phyloP scores from a whole-genome alignment of 2,329 filamentous ascomycete genomes.

The Penicillium vulpinum region DNA sequence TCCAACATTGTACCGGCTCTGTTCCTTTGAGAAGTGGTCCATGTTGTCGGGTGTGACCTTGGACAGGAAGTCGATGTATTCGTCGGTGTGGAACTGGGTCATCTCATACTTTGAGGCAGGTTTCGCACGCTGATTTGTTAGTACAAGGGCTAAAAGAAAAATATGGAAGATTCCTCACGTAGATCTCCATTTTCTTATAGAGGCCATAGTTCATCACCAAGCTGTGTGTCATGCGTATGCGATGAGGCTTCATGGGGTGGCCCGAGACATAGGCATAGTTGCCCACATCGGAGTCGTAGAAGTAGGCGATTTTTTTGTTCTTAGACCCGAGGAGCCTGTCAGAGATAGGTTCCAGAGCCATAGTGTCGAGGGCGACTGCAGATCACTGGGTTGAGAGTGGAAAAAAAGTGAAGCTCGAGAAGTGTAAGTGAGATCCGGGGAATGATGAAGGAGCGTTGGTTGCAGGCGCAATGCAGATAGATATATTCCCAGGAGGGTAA shows the following conservation, averaged over 20 bases:
- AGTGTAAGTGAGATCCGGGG: conserved; percentile 11
- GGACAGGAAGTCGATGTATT: conserved; percentile 71
- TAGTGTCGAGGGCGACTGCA: conserved; percentile 25
- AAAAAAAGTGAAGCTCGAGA: conserved; percentile 3
- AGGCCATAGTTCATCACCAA: conserved; percentile 71
- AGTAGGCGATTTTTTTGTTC: conserved; percentile 90
- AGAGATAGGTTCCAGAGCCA: conserved; percentile 54
- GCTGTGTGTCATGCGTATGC: conserved; percentile 66
- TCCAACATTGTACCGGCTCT: conserved; percentile 73
- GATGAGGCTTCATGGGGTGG: conserved; percentile 68
- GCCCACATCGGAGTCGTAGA: conserved; percentile 97
- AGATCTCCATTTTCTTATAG: conserved; percentile 74
- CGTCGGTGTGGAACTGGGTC: conserved; percentile 72
- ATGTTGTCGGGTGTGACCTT: conserved; percentile 99
- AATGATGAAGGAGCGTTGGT: conserved; percentile 11
- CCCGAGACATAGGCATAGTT: conserved; percentile 91
- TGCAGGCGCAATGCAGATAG: conserved; percentile 6
- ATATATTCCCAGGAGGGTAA: conserved; percentile 3
- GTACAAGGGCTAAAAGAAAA: background rate
- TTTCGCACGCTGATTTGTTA: conserved; percentile 67
- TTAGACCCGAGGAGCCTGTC: conserved; percentile 51
- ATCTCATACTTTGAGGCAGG: conserved; percentile 71
- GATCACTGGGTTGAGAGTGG: background rate
- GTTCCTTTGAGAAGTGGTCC: conserved; percentile 87
- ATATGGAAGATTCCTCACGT: conserved; percentile 47